Conservation (phyloP, 768 basidiomycete species). For the Agaricus sinodeliciosus region DNA sequence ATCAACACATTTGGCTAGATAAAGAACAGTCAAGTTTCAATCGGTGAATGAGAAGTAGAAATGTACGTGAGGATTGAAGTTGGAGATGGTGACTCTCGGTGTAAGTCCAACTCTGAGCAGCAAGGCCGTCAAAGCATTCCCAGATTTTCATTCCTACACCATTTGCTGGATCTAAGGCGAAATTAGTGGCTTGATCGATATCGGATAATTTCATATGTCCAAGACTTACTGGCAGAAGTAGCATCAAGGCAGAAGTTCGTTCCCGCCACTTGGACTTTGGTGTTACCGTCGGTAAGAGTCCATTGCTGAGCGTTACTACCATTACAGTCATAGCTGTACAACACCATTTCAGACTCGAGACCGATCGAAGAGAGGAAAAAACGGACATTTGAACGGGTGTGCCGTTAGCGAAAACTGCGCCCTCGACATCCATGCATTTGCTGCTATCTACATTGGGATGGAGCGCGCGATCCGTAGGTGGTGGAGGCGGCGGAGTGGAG, state of each 20-base stretch:
- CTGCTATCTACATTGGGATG: no score
- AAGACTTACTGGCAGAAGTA: slow-evolving; percentile 10
- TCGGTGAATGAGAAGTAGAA: background rate
- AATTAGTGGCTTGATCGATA: background rate
- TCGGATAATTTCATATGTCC: background rate
- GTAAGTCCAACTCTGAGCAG: slow-evolving; percentile 28
- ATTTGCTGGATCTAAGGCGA: slow-evolving; percentile 15
- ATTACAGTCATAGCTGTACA: background rate
- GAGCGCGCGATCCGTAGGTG: no score
- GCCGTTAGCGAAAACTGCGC: no score
- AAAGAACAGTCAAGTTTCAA: slow-evolving; percentile 12
- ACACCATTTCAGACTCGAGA: background rate
- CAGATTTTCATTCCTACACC: slow-evolving; percentile 19
- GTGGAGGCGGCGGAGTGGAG: no score
- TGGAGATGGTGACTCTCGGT: slow-evolving; percentile 24
- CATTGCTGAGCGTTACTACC: background rate
- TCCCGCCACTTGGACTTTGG: slow-evolving; percentile 15
- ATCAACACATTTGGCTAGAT: slow-evolving; percentile 18
- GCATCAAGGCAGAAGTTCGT: slow-evolving; percentile 20
- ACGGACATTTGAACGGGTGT: no score
- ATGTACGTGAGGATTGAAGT: slow-evolving; percentile 19
- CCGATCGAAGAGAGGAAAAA: no score
- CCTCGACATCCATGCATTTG: no score
- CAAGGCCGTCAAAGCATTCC: slow-evolving; percentile 24
- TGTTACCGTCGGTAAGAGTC: background rate